A percentile compares a stretch with the other conserved stretches of the same genome.
phyloP scores from a whole-genome alignment of 2,329 filamentous ascomycete species.

The Sporothrix curviconia region DNA sequence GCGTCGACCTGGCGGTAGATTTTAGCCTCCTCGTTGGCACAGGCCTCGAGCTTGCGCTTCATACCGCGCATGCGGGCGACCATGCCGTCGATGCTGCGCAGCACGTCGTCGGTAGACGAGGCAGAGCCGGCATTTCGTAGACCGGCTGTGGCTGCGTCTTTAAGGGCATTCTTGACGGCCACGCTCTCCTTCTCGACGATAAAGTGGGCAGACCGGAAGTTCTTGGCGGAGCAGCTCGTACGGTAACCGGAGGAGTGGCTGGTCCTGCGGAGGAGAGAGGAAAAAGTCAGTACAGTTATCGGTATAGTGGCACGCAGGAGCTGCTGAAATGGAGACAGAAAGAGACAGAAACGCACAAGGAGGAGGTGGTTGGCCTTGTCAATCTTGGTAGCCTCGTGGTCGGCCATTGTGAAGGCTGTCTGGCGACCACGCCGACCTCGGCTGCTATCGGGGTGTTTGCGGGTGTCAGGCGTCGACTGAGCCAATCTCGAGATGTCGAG shows the following conservation, averaged over 20 bases:
- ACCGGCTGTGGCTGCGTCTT: conserved; percentile 60
- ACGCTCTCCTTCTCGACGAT: conserved; percentile 66
- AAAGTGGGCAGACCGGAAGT: conserved; percentile 81
- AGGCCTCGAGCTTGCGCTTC: conserved; percentile 74
- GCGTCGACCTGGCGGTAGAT: conserved; percentile 71
- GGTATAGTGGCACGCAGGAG: background rate
- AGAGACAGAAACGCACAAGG: conserved; percentile 45
- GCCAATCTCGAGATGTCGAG: background rate
- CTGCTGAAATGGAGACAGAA: background rate
- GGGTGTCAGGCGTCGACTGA: too few species aligned
- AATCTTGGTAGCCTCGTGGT: conserved; percentile 58
- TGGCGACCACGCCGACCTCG: background rate
- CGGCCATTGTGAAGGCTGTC: conserved; percentile 42
- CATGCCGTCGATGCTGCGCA: conserved; percentile 77
- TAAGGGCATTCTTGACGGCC: conserved; percentile 53
- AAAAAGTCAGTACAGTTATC: background rate
- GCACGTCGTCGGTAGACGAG: conserved; percentile 61
- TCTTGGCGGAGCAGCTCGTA: conserved; percentile 89
- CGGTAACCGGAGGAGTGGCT: conserved; percentile 86
- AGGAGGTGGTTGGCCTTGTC: conserved; percentile 71
- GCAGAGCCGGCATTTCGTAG: conserved; percentile 50
- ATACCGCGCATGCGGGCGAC: conserved; percentile 76
- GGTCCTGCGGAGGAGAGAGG: conserved; percentile 55
- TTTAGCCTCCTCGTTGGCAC: conserved; percentile 72
- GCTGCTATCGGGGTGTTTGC: too few species aligned